Evolutionary conservation across 2,329 filamentous ascomycete genomes (phyloP).

Genomic region (Akanthomyces lecanii): DNA sequence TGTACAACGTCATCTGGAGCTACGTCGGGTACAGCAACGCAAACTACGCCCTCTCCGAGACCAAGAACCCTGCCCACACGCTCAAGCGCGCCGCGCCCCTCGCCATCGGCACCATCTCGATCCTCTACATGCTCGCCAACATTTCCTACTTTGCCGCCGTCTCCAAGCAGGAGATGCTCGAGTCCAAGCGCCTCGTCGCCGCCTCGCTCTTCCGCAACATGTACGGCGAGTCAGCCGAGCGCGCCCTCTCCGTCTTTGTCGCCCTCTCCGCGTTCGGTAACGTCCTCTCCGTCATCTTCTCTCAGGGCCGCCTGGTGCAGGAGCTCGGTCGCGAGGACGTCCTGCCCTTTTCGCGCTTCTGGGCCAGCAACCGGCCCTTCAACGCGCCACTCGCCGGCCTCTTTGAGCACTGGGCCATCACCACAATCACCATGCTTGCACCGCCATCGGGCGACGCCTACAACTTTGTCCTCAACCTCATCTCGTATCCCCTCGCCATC

Average conservation of each 20-base stretch:
- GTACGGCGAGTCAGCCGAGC: slow-evolving; percentile 50
- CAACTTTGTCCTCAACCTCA: slow-evolving; percentile 59
- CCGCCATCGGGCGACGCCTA: slow-evolving; percentile 65
- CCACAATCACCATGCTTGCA: slow-evolving; percentile 61
- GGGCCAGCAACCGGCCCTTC: slow-evolving; percentile 61
- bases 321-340: slow-evolving; percentile 63
- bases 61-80: slow-evolving; percentile 60
- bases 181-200: slow-evolving; percentile 48
- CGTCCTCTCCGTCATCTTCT: slow-evolving; percentile 64
- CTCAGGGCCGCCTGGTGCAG: slow-evolving; percentile 62
- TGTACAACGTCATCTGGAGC: slow-evolving; percentile 70
- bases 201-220: slow-evolving; percentile 54
- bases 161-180: slow-evolving; percentile 49
- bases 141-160: slow-evolving; percentile 62
- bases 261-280: slow-evolving; percentile 65
- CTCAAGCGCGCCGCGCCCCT: slow-evolving; percentile 61
- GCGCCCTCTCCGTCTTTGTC: slow-evolving; percentile 60
- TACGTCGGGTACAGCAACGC: slow-evolving; percentile 66
- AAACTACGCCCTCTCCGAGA: slow-evolving; percentile 63
- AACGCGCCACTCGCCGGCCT: slow-evolving; percentile 58
- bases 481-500: slow-evolving; percentile 59
- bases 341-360: slow-evolving; percentile 59
- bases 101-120: slow-evolving; percentile 53
- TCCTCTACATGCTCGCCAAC: slow-evolving; percentile 64
- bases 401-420: slow-evolving; percentile 61